Evolutionary conservation across 805 yeast species (phyloP), one percentile per base, ranked within the genome.

Genomic region (Barnettozyma wickerhamii): DNA sequence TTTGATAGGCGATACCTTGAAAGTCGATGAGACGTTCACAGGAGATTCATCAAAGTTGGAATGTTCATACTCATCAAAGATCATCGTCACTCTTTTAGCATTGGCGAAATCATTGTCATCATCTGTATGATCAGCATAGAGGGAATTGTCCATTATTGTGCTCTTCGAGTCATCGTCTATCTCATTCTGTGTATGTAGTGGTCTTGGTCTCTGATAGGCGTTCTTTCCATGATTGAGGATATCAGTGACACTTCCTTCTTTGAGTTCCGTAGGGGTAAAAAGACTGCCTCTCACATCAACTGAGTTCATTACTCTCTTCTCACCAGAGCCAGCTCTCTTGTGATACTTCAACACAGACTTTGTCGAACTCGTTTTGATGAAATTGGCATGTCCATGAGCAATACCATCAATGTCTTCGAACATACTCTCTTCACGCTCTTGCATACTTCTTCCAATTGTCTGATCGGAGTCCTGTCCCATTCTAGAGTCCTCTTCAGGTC

Each of bases 41-140:
- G 45, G 42, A 9, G 43, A 26, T 10, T 39, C 40, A 26, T 10
- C 19, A 9, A 40, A 23, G 15, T 30, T 12, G 30, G 30, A 15
- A 39, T 33, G 17, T 6, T 37, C 39, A 30, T 37, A 45, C 14
- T 52, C 57, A 39, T 56, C 60, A 40, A 55, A 56, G 15, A 53
- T 43, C 51, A 52, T 50, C 2, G 59, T 56, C 4, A 56, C 56
- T 35, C 60, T 49, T 40, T 51, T 51, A 15, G 54, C 54, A 30
- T 49, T 48, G 10, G 41, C 47, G 33, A 40, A 42, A 7, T 53
- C 59, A 19, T 24, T 26, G 15, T 49, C 53, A 40, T 54, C 55
- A 38, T 48, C 54, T 6, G 54, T 51, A 33, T 53, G 41, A 38
- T 54, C 59, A 21, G 47, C 55, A 48, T 49, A 56, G 30, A 56